Percentiles rank a stretch among this genome's conserved stretches.
Conservation (phyloP, 495 filamentous ascomycete species). For the Daldinia bambusicola region DNA sequence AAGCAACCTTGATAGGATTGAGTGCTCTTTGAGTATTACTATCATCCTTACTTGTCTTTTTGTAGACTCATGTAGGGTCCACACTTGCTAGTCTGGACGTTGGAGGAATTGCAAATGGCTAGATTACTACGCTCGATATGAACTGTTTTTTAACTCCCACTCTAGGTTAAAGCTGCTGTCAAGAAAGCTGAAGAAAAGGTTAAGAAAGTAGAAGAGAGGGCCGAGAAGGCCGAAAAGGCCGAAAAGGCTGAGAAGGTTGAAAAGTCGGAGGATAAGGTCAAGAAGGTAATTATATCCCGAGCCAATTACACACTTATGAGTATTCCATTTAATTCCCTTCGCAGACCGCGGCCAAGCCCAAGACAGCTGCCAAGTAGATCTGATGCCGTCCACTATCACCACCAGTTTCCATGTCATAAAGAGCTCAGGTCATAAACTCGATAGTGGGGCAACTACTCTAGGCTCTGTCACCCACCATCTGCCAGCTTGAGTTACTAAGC, state of each 20-base stretch:
- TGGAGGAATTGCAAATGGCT: neutral
- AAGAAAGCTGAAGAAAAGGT: constrained; percentile 54
- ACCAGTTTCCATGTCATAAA: constrained; percentile 1
- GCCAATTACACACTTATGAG: neutral
- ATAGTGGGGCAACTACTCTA: neutral
- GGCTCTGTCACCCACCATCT: neutral
- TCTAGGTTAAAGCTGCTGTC: constrained; percentile 59
- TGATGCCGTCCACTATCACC: neutral
- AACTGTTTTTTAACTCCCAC: constrained; percentile 42
- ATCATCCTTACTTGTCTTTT: neutral
- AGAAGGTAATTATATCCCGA: constrained; percentile 21
- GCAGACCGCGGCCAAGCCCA: constrained; percentile 48
- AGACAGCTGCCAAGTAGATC: constrained; percentile 55
- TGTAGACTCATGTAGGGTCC: neutral
- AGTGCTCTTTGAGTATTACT: neutral
- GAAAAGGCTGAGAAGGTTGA: constrained; percentile 40
- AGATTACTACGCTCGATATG: neutral
- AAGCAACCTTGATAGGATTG: neutral
- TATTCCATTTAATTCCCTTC: neutral
- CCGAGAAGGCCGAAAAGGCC: constrained; percentile 52
- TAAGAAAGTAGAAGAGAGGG: constrained; percentile 40
- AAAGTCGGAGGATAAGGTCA: constrained; percentile 7
- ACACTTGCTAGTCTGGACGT: neutral
- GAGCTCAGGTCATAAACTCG: neutral
- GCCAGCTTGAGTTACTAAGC: neutral